These are phyloP conservation scores for Erigeron canadensis DNA, from an alignment of 129 eudicot species.

Conservation along the genomic window DNA sequence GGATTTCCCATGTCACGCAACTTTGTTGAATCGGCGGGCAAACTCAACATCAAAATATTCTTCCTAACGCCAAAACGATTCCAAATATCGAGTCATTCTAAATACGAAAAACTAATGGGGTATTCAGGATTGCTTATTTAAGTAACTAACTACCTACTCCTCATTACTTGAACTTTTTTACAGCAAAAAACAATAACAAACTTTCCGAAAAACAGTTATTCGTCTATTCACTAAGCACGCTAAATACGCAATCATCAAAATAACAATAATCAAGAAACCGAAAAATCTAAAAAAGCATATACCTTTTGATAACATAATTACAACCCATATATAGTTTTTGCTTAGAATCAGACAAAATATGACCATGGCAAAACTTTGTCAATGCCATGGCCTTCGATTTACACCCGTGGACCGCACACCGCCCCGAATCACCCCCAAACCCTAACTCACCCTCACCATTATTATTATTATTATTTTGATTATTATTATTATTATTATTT, in stretches of 20 bases:
- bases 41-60: neutral
- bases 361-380: slow-evolving; percentile 62
- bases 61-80: neutral
- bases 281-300: neutral
- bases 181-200: too few relatives aligned
- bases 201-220: too few relatives aligned
- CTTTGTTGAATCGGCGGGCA: neutral
- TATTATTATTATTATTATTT: neutral
- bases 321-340: slow-evolving; percentile 71
- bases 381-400: slow-evolving; percentile 65
- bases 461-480: slow-evolving; percentile 8
- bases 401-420: slow-evolving; percentile 49
- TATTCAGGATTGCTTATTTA: too few relatives aligned
- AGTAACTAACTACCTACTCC: too few relatives aligned
- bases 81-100: too few relatives aligned
- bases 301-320: slow-evolving; percentile 57
- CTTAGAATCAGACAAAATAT: slow-evolving; percentile 58
- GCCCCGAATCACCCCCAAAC: slow-evolving; percentile 21
- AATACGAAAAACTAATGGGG: too few relatives aligned
- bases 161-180: too few relatives aligned
- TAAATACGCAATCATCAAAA: neutral
- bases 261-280: neutral
- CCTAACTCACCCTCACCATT: slow-evolving; percentile 19
- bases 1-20: too few relatives aligned
- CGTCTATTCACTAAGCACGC: too few relatives aligned